These are phyloP conservation scores for Carex parvula DNA, from an alignment of 176 grass and related monocot genomes.

Conservation along the genomic window DNA sequence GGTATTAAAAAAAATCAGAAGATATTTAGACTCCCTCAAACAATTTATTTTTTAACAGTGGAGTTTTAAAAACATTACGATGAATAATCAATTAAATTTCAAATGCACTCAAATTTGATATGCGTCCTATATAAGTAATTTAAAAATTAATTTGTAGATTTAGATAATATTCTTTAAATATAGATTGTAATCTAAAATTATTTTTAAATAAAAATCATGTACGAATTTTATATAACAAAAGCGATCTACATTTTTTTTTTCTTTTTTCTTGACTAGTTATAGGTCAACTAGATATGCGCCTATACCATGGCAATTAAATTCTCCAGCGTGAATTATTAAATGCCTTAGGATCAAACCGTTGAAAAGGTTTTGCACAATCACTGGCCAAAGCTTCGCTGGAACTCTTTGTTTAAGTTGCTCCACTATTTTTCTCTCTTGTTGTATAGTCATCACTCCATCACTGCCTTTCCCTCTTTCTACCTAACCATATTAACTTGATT, in stretches of 20 bases:
- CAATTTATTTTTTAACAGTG: too few relatives aligned
- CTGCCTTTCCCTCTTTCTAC: not conserved
- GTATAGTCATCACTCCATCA: not conserved
- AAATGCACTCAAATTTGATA: too few relatives aligned
- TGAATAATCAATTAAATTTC: too few relatives aligned
- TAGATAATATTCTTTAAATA: too few relatives aligned
- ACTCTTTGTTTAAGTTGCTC: not conserved
- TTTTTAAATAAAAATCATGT: too few relatives aligned
- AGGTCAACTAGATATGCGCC: not conserved
- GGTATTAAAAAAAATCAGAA: too few relatives aligned
- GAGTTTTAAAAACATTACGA: too few relatives aligned
- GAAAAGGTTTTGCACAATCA: not conserved
- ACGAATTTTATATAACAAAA: not conserved
- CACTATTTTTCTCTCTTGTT: not conserved
- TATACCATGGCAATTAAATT: not conserved
- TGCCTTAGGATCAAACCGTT: not conserved
- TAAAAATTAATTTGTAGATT: too few relatives aligned
- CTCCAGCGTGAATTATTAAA: not conserved
- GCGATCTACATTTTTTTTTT: not conserved
- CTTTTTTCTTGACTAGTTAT: not conserved
- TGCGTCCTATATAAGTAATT: too few relatives aligned
- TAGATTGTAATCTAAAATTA: too few relatives aligned
- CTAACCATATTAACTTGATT: not conserved
- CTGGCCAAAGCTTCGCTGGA: conserved; percentile 1
- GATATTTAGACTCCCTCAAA: too few relatives aligned